Evolutionary conservation across 1,284 basidiomycete species (phyloP).

Genomic region (Marasmius fiardii): DNA sequence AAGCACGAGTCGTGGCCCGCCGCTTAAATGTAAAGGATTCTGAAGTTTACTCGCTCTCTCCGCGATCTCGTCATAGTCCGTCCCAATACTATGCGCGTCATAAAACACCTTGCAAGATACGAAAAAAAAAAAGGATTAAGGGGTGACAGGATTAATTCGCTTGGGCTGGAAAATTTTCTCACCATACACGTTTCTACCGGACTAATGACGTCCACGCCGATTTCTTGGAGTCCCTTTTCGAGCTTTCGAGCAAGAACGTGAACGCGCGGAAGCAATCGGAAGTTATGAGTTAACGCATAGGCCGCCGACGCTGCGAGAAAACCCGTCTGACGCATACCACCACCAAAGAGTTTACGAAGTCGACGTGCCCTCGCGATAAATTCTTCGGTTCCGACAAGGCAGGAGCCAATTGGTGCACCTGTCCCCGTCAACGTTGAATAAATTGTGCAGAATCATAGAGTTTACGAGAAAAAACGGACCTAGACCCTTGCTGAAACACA

Average conservation of each 20-base stretch:
- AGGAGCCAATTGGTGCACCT: slow-evolving; percentile 92
- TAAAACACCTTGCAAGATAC: slow-evolving; percentile 70
- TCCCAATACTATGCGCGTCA: slow-evolving; percentile 71
- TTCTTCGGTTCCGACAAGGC: slow-evolving; percentile 77
- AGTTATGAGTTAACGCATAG: slow-evolving; percentile 83
- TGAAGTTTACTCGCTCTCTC: slow-evolving; percentile 58
- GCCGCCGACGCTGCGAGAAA: slow-evolving; percentile 81
- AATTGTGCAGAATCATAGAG: background rate
- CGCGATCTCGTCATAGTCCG: slow-evolving; percentile 65
- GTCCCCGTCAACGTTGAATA: background rate
- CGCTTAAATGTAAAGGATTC: slow-evolving; percentile 69
- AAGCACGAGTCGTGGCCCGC: slow-evolving; percentile 77
- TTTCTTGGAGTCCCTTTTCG: slow-evolving; percentile 66
- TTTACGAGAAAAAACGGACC: slow-evolving; percentile 48
- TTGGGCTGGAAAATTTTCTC: too few species aligned
- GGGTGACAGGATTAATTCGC: too few species aligned
- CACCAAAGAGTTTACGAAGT: slow-evolving; percentile 95
- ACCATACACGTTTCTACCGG: slow-evolving; percentile 91
- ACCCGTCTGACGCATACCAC: slow-evolving; percentile 91
- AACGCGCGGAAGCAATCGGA: slow-evolving; percentile 75
- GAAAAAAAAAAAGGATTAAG: slow-evolving; percentile 1
- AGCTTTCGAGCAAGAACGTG: slow-evolving; percentile 76
- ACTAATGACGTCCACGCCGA: slow-evolving; percentile 75
- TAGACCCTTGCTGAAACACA: slow-evolving; percentile 98
- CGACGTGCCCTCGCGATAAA: slow-evolving; percentile 78